These are phyloP conservation scores for Ceratopteris richardii DNA, from an alignment of 75 land plant species.

Conservation along the genomic window DNA sequence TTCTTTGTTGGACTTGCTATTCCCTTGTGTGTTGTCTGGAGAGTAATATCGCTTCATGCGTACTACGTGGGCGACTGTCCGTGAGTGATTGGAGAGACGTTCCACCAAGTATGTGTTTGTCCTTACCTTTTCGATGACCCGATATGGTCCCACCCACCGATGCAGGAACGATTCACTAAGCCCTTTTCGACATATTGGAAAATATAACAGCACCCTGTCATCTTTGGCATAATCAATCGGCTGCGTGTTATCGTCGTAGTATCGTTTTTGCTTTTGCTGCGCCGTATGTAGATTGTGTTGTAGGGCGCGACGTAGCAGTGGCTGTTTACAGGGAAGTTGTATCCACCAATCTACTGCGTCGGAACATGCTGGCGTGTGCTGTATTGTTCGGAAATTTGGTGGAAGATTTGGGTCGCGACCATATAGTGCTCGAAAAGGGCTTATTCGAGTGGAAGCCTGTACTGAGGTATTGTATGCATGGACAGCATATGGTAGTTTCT, in stretches of 20 bases:
- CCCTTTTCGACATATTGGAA: no score
- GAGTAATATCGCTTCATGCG: no score
- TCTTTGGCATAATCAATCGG: no score
- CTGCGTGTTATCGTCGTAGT: neutral
- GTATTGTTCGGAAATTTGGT: neutral
- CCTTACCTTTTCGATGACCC: neutral
- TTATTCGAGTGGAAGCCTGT: neutral
- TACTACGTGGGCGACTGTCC: no score
- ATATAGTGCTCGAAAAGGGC: no score
- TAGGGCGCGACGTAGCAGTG: neutral
- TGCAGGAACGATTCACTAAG: no score
- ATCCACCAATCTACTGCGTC: neutral
- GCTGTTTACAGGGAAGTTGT: neutral
- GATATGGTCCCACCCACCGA: neutral
- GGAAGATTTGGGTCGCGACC: neutral
- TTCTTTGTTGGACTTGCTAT: no score
- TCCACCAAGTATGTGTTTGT: no score
- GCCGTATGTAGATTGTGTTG: neutral
- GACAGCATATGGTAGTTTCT: neutral
- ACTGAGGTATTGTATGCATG: no score
- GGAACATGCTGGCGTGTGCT: neutral
- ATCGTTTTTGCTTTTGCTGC: neutral
- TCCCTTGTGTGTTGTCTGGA: no score
- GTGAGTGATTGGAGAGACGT: no score
- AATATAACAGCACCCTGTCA: no score